Percentiles rank a stretch among this genome's conserved stretches.
These are phyloP conservation scores for Croton laevigatus DNA, from an alignment of 441 rosid genomes.

Conservation along the genomic window DNA sequence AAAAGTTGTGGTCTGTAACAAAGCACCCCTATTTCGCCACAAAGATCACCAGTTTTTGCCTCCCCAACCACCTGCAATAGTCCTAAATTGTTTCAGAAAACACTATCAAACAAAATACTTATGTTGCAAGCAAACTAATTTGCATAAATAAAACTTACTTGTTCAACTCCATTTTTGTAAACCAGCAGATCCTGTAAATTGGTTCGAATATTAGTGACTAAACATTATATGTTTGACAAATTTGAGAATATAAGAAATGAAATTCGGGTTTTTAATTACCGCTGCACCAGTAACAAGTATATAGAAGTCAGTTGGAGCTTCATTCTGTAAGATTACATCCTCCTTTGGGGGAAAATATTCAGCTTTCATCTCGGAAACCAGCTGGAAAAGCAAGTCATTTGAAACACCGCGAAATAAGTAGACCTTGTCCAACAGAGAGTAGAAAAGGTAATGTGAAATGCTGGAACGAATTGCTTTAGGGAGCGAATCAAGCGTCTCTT, in stretches of 20 bases:
- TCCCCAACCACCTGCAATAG: slow-evolving; percentile 55
- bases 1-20: slow-evolving; percentile 77
- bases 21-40: slow-evolving; percentile 85
- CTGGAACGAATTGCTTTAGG: slow-evolving; percentile 88
- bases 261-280: slow-evolving; percentile 33
- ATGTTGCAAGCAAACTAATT: not conserved
- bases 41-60: slow-evolving; percentile 67
- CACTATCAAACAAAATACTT: not conserved
- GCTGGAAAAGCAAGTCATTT: slow-evolving; percentile 72
- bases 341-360: slow-evolving; percentile 89
- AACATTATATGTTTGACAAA: not conserved
- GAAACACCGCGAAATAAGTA: slow-evolving; percentile 78
- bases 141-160: slow-evolving; percentile 39
- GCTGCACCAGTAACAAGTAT: slow-evolving; percentile 75
- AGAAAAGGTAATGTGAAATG: slow-evolving; percentile 79
- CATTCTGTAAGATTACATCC: slow-evolving; percentile 85
- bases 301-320: slow-evolving; percentile 89
- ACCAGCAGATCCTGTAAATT: slow-evolving; percentile 59
- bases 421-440: slow-evolving; percentile 64
- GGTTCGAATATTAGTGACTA: slow-evolving; percentile 15
- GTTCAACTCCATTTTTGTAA: slow-evolving; percentile 50
- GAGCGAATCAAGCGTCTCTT: slow-evolving; percentile 77
- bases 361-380: slow-evolving; percentile 91
- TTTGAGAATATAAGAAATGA: not conserved
- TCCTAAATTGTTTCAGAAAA: slow-evolving; percentile 3